These are phyloP conservation scores for Bathelium albidoporum DNA, from an alignment of 495 filamentous ascomycete genomes.

Conservation along the genomic window DNA sequence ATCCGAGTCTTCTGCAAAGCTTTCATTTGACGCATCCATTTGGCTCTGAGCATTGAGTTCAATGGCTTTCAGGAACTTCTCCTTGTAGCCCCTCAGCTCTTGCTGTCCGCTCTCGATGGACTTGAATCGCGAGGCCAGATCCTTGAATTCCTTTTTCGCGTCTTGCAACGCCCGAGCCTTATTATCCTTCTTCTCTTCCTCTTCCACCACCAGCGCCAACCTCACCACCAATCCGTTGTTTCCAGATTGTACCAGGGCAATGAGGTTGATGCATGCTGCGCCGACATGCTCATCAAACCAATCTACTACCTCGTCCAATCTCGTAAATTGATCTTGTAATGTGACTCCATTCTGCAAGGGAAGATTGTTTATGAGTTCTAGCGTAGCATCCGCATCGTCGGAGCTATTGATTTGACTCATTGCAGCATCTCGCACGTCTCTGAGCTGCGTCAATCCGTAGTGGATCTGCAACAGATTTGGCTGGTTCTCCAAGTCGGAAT, in stretches of 20 bases:
- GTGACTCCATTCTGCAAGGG: slow-evolving; percentile 54
- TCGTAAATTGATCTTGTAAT: slow-evolving; percentile 75
- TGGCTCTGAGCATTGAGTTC: slow-evolving; percentile 59
- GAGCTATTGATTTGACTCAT: slow-evolving; percentile 61
- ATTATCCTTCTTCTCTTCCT: slow-evolving; percentile 92
- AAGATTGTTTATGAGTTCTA: slow-evolving; percentile 34
- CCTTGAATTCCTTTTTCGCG: slow-evolving; percentile 87
- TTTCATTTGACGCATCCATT: slow-evolving; percentile 60
- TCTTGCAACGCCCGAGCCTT: slow-evolving; percentile 83
- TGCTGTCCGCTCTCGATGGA: slow-evolving; percentile 86
- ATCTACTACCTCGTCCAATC: slow-evolving; percentile 76
- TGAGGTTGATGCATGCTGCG: slow-evolving; percentile 76
- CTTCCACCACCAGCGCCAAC: slow-evolving; percentile 81
- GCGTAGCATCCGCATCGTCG: slow-evolving; percentile 19
- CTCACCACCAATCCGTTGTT: slow-evolving; percentile 84
- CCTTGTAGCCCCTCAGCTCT: slow-evolving; percentile 89
- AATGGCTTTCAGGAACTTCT: slow-evolving; percentile 80
- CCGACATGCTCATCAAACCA: slow-evolving; percentile 95
- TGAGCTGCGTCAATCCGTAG: slow-evolving; percentile 79
- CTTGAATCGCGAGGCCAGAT: slow-evolving; percentile 85
- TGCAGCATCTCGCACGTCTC: slow-evolving; percentile 89
- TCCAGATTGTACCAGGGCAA: slow-evolving; percentile 70
- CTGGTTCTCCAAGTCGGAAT: slow-evolving; percentile 77
- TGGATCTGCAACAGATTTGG: slow-evolving; percentile 82
- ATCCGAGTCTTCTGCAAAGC: slow-evolving; percentile 75